Evolutionary conservation across 495 filamentous ascomycete species (phyloP), one percentile per base, ranked within the genome.

Genomic region (Hypomontagnella monticulosa): DNA sequence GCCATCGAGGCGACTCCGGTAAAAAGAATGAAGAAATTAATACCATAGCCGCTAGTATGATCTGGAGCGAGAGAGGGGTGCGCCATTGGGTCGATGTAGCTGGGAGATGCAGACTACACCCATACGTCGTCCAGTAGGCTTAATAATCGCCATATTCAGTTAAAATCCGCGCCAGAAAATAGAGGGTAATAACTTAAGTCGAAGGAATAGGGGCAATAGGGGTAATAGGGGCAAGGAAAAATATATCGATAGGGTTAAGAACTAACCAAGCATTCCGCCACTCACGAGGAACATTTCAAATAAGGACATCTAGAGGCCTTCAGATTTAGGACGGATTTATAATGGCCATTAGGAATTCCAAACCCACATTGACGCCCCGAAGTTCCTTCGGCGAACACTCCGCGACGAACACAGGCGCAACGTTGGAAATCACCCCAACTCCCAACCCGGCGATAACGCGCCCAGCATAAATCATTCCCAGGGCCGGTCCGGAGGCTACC

Each of bases 351-450:
- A 4, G 10, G 12, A 15, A 6, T 32, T 2, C 4, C 11, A n/a
- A 9, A 66, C 55, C 77, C 48, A 59, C 81, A 16, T 81, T 68
- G 42, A 75, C 72, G n/a, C 81, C 81, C 18, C 82, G 74, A 9
- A 84, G 74, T 37, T 76, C 75, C 57, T 80, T 80, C 11, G 81
- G 80, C 0, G 78, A 75, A 74, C 80, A 82, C 57, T 85, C 82
- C 4, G 78, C 74, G 20, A 70, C 76, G 60, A 75, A 83, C 52
- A 81, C 79, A 14, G 83, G 82, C 0, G 83, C 79, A 27, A 85
- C 78, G 3, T 79, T 78, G 0, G 80, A 80, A 8, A 78, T 78
- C 16, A 71, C 75, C 14, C 84, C 83, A 6, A 86, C 75, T 7
- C 82, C 84, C 3, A 87, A 50, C 30, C 82, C 83, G 3, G 77